Evolutionary conservation across 164 flowering plant genomes (phyloP).

Genomic region (Magnolia changhungtana): DNA sequence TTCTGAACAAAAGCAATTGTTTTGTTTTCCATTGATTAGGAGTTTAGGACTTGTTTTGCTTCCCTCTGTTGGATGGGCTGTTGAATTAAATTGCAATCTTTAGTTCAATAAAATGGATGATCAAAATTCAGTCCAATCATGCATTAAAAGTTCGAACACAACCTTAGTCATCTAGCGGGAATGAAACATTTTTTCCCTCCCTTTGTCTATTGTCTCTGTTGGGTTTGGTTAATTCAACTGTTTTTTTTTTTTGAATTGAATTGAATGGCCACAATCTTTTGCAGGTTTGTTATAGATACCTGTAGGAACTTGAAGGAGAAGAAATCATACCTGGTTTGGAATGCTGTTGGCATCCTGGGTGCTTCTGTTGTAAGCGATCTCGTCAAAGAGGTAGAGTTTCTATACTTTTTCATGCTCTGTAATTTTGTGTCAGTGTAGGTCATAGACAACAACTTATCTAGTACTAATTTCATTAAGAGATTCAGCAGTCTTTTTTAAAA

Average conservation of each 20-base stretch:
- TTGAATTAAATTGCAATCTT: no score
- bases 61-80: no score
- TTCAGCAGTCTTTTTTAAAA: not conserved
- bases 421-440: not conserved
- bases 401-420: not conserved
- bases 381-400: conserved; percentile 64
- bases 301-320: conserved; percentile 72
- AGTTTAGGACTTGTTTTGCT: no score
- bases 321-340: conserved; percentile 75
- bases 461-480: not conserved
- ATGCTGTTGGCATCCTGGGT: conserved; percentile 87
- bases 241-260: not conserved
- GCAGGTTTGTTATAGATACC: conserved; percentile 74
- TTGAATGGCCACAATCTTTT: not conserved
- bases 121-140: no score
- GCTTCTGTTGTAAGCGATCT: conserved; percentile 72
- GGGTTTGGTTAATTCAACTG: not conserved
- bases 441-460: not conserved
- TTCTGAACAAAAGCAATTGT: no score
- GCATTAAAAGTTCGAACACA: no score
- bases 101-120: no score
- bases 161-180: not conserved
- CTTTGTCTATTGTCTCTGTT: no score
- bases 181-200: not conserved
- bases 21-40: no score